Base-by-base conservation (phyloP, 805 yeast genomes). In the Lachancea fermentati region DNA sequence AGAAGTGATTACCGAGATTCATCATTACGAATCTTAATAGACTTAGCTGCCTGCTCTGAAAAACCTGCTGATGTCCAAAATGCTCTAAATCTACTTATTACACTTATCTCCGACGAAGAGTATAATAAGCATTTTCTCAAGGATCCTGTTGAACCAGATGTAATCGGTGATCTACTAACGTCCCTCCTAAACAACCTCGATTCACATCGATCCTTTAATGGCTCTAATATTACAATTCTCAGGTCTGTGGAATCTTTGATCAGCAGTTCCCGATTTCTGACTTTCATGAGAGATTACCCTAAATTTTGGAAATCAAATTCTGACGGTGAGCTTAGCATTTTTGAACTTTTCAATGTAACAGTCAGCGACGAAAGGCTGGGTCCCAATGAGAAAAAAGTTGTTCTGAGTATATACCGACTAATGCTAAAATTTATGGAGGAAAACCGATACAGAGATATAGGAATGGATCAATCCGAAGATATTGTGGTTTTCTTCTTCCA, bases 1-100 rank as follows among this genome's bases (percentile, higher is more conserved):
- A 60, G 57, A 19, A 70, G 70, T 41, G 69, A 77, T 40, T 57
- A 79, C 32, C 70, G 71, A 49, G 71, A 61, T 59, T 77, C 72
- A 46, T 68, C 67, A 46, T 64, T 68, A 13, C 48, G 68, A 3
- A 62, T 76, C 41, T 73, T 70, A 25, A 25, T 15, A 5, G 44
- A 45, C 8, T 41, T 44, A 12, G 24, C 42, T 2, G 46, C 48
- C n/a, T 6, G 14, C 7, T 29, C 15, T 6, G 31, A 29, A 13
- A 29, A 29, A 13, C 31, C 31, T 13, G 31, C 7, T 8, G 31
- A 11, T 13, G 6, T 6, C 6, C 15, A 11, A n/a, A 29, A 13
- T 13, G n/a, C 15, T 8, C 31, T 29, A 7, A 6, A 13, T 29
- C 15, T 29, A 29, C 31, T 29, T 6, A n/a, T 13, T 13, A 13